Base-by-base conservation (phyloP, 352 stramenopile species). In the Phytophthora tubulina region DNA sequence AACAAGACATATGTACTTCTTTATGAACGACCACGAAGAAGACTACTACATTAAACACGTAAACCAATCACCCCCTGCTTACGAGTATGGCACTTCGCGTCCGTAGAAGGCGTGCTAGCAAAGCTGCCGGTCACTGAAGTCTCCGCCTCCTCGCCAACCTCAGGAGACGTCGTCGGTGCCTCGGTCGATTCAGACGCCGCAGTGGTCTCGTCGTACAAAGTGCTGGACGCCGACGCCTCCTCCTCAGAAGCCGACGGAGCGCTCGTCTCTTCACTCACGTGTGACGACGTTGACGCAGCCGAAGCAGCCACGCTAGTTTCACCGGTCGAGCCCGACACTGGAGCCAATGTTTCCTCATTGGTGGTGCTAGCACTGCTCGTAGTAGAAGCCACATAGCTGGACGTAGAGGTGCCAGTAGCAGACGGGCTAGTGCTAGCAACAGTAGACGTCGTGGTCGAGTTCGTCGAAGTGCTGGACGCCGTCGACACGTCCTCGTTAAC, bases 401-500 rank as follows among this genome's bases (percentile, higher is more conserved):
- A 64, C 3, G 35, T 61, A 8, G 66, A 59, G 11, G 44, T 38
- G 4, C 45, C 45, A 32, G 55, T 39, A 17, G 39, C 32, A 10
- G 65, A 68, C 2, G 45, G 38, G 31, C 21, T 46, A 13, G 9
- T 71, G 44, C 33, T 70, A 10, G 53, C 54, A 21, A 35, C 49
- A 3, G 55, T 57, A 1, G 56, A 67, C 14, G 30, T 57, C 14
- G 51, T 58, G 3, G 66, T 73, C 10, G 65, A 48, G 41, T 69
- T 69, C 27, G 66, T 60, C 4, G 66, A 71, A 5, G 63, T 71
- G 30, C 41, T 70, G 8, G 59, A 51, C 1, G 67, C 53, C 17
- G 67, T 70, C 39, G 59, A 70, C 13, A 70, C 60, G 5, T 74
- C 67, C 33, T 41, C 60, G 21, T 75, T 75, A 31, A 79, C 35